Evolutionary conservation across 2,329 filamentous ascomycete genomes (phyloP), one percentile per base, ranked within the genome.

Genomic region (Cadophora malorum): DNA sequence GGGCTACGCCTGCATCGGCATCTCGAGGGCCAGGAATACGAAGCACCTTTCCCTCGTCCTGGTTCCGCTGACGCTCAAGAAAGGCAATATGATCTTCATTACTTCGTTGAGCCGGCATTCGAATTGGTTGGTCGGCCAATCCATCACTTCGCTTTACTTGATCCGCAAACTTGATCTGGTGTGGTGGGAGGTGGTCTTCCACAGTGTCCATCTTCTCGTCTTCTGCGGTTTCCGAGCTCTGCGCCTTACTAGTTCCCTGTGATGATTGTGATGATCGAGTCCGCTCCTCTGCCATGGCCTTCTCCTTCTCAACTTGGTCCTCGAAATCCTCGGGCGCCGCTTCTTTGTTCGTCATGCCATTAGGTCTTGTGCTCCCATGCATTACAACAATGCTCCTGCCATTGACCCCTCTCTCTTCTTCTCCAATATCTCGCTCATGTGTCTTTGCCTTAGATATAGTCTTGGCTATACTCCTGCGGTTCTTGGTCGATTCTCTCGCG

Each of bases 1-100:
- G 94, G 10, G 89, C 83, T 69, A 93, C 85, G 31, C 95, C 96
- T 62, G 88, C 88, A 74, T 99, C 96, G 60, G 91, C 94, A 76
- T 98, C 96, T 74, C 94, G 85, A 0, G 96, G 96, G 23, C 94
- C 94, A 0, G 96, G 96, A 74, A 99, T 98, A 50, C 93, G 90
- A 53, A 98, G 81, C 0, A 94, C 88, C 41, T 90, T 89, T 64
- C 88, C 90, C 66, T 91, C 90, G 70, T 89, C 88, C 1, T 83
- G 84, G 66, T 92, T 90, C 47, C 94, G 88, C 78, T 97, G 95
- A 38, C 91, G 90, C 78, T 97, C 89, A 16, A 97, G 79, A 74
- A 98, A 96, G 6, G 91, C 91, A 75, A 97, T 96, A 76, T 97
- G 93, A 69, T 94, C 91, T 65, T 93, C 91, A 55, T 91, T 84